A percentile compares a stretch with the other conserved stretches of the same genome.
phyloP scores from a whole-genome alignment of 179 eudicot species.

The Silene vulgaris region DNA sequence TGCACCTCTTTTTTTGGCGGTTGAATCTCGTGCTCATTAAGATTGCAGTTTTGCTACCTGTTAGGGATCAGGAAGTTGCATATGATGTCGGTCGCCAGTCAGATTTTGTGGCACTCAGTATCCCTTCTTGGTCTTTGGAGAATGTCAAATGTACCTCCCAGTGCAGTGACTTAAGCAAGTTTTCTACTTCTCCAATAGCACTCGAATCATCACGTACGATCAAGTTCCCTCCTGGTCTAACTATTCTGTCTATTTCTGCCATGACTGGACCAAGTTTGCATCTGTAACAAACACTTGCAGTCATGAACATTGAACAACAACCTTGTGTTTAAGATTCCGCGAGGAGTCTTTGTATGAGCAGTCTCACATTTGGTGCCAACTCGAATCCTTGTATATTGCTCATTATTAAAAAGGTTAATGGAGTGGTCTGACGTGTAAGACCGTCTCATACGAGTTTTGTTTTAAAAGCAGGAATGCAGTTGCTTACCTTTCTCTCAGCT shows the following conservation, averaged over 20 bases:
- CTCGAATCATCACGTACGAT: slow-evolving; percentile 66
- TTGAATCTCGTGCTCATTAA: too few relatives aligned
- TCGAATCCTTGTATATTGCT: too few relatives aligned
- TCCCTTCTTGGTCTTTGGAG: slow-evolving; percentile 66
- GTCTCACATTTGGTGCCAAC: too few relatives aligned
- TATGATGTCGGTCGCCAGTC: slow-evolving; percentile 62
- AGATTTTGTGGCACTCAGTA: slow-evolving; percentile 67
- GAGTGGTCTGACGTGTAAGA: not conserved
- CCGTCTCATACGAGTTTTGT: too few relatives aligned
- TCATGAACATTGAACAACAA: too few relatives aligned
- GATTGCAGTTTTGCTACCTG: not conserved
- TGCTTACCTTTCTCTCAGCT: slow-evolving; percentile 48
- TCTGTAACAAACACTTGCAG: slow-evolving; percentile 32
- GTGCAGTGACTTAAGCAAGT: slow-evolving; percentile 64
- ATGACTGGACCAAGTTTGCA: slow-evolving; percentile 62
- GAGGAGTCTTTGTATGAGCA: too few relatives aligned
- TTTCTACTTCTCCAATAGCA: slow-evolving; percentile 57
- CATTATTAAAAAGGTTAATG: too few relatives aligned
- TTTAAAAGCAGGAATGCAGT: not conserved
- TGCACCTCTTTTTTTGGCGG: too few relatives aligned
- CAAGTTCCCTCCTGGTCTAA: slow-evolving; percentile 78
- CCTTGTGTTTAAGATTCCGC: too few relatives aligned
- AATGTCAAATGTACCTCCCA: slow-evolving; percentile 76
- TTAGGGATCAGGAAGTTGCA: slow-evolving; percentile 27
- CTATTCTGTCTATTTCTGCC: slow-evolving; percentile 81